Conservation (phyloP, 169 alveolate genomes). For the Cryptosporidium andersoni region DNA sequence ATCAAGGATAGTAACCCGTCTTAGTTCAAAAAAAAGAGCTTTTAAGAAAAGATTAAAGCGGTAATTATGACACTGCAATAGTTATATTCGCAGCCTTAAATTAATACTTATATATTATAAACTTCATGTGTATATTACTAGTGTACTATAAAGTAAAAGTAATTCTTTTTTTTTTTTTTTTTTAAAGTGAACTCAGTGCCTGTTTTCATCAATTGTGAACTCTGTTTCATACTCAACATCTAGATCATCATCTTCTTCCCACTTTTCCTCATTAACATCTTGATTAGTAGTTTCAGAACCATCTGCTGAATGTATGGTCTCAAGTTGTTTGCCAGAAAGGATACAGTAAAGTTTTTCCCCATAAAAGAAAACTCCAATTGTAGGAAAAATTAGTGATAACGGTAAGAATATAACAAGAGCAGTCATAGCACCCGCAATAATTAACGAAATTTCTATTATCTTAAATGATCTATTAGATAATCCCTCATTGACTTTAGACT, state of each 20-base stretch:
- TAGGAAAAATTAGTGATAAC: slow-evolving; percentile 34
- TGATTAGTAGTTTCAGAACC: slow-evolving; percentile 5
- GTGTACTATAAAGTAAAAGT: background rate
- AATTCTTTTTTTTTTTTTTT: background rate
- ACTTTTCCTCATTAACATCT: slow-evolving; percentile 32
- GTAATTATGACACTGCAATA: too few species aligned
- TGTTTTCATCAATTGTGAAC: slow-evolving; percentile 26
- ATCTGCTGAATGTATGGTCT: background rate
- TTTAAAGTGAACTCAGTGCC: background rate
- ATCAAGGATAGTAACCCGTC: too few species aligned
- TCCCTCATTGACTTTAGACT: background rate
- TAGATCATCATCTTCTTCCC: slow-evolving; percentile 33
- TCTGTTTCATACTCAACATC: slow-evolving; percentile 57
- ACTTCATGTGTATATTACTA: background rate
- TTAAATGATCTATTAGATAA: slow-evolving; percentile 13
- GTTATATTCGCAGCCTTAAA: background rate
- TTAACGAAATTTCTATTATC: slow-evolving; percentile 37
- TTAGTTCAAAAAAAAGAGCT: too few species aligned
- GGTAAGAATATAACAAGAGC: slow-evolving; percentile 54
- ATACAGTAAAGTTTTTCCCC: slow-evolving; percentile 31
- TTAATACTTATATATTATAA: background rate
- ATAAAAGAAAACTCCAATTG: slow-evolving; percentile 41
- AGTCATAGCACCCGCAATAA: slow-evolving; percentile 66
- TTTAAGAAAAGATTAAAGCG: too few species aligned
- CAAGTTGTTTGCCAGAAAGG: slow-evolving; percentile 41